Evolutionary conservation across 2,329 filamentous ascomycete genomes (phyloP), one percentile per base, ranked within the genome.

Genomic region (Exophiala xenobiotica): DNA sequence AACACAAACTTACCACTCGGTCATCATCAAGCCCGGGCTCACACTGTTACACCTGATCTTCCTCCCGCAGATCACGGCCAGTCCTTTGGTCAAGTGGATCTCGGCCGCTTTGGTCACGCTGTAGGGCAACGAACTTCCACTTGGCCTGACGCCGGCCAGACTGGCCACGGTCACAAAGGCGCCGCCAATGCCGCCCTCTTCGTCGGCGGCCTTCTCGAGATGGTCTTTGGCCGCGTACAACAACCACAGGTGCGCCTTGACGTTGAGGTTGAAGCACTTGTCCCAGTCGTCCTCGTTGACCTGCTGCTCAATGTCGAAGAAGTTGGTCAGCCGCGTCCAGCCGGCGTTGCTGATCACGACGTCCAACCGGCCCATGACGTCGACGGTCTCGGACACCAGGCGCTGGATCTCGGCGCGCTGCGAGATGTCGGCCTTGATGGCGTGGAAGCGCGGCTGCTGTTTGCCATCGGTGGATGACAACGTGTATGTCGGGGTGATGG

Each of bases 91-190:
- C 41, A 87, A 67, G 66, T 87, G 84, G 48, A 87, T 65, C 71
- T 85, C 80, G 12, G 88, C 88, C 1, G 88, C 80, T 66, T 92
- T 93, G 27, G 86, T 87, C 14, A 90, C 85, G 0, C 83, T 76
- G 63, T 93, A 92, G 3, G 88, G 81, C 57, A 85, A 64, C 2
- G 78, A 78, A 56, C 81, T 85, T 1, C 84, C 85, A 51, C 76
- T 80, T 0, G 80, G 77, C 61, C 77, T 81, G 2, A 87, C 78
- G 1, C 83, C 84, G 0, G 84, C 83, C 22, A 86, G 6, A 11
- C 37, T 39, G 37, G 37, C 37, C 12, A 22, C 61, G 29, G 78
- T 82, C 0, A 53, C 51, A 12, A 56, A 56, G 9, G 53, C 40
- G 42, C 53, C 53, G 35, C 49, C 53, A 2, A 46, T 39, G 37